Conservation (phyloP, 495 filamentous ascomycete genomes). For the Staphylotrichum longicolle region DNA sequence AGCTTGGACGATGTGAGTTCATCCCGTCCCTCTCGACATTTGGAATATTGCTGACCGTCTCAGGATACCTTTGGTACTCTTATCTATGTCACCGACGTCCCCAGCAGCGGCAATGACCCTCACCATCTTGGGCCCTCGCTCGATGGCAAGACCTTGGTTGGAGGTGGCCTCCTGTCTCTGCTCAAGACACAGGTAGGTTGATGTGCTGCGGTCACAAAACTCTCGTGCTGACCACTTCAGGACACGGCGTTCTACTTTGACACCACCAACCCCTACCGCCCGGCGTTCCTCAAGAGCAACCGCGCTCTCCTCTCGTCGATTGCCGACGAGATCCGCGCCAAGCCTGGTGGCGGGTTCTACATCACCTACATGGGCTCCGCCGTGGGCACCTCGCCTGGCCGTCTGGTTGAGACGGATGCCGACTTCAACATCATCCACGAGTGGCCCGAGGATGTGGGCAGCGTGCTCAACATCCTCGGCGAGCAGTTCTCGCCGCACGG, state of each 20-base stretch:
- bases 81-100: constrained; percentile 58
- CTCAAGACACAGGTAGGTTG: constrained; percentile 45
- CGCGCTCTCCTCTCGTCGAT: constrained; percentile 56
- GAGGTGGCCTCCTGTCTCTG: constrained; percentile 59
- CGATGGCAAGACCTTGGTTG: constrained; percentile 60
- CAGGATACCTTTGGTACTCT: constrained; percentile 60
- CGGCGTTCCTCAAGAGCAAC: constrained; percentile 59
- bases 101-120: constrained; percentile 59
- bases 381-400: constrained; percentile 56
- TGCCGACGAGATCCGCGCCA: constrained; percentile 62
- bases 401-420: constrained; percentile 58
- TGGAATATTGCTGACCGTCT: constrained; percentile 10
- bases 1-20: constrained; percentile 55
- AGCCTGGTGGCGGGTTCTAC: constrained; percentile 62
- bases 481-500: constrained; percentile 62
- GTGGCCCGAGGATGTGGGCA: constrained; percentile 54
- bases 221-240: constrained; percentile 30
- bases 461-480: constrained; percentile 53
- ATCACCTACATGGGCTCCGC: constrained; percentile 56
- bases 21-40: not conserved
- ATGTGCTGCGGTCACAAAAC: not conserved
- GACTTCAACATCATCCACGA: constrained; percentile 61
- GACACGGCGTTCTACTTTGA: constrained; percentile 67
- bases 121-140: constrained; percentile 58
- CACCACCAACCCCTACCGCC: constrained; percentile 55